These are phyloP conservation scores for Cantharellus cinnabarinus DNA, from an alignment of 768 basidiomycete genomes.

Conservation along the genomic window DNA sequence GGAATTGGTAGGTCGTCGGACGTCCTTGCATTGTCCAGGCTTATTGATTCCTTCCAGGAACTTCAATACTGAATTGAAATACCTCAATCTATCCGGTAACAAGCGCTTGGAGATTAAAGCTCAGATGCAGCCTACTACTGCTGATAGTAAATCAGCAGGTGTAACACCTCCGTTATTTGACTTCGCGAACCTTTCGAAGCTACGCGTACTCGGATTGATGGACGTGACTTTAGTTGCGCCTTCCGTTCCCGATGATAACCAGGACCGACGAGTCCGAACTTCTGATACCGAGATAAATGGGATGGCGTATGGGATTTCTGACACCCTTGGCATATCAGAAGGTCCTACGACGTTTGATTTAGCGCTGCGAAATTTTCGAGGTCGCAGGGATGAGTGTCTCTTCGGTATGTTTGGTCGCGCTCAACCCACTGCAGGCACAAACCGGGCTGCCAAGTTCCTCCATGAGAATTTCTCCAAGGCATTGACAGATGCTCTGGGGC, in stretches of 20 bases:
- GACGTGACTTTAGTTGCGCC: conserved; percentile 67
- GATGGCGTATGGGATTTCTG: conserved; percentile 93
- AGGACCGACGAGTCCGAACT: conserved; percentile 80
- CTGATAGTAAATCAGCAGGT: neutral
- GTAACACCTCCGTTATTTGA: conserved; percentile 26
- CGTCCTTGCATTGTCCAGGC: neutral
- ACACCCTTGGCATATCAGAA: conserved; percentile 64
- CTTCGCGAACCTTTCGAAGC: conserved; percentile 66
- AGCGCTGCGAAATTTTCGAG: conserved; percentile 70
- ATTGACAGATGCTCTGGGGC: conserved; percentile 38
- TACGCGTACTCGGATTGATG: conserved; percentile 91
- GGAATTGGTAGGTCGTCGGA: conserved; percentile 66
- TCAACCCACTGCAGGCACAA: conserved; percentile 27
- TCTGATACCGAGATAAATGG: conserved; percentile 73
- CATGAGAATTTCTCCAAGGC: conserved; percentile 56
- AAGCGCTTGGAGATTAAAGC: conserved; percentile 90
- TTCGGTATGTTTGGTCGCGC: conserved; percentile 92
- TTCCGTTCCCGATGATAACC: conserved; percentile 32
- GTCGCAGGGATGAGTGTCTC: conserved; percentile 56
- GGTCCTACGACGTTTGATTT: conserved; percentile 80
- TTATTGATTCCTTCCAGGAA: conserved; percentile 38
- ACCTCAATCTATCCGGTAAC: conserved; percentile 94
- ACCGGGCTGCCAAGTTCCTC: conserved; percentile 43
- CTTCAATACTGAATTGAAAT: conserved; percentile 80
- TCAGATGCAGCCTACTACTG: conserved; percentile 3